Base-by-base conservation (phyloP, 208 protist genomes). In the Leishmania guyanensis region DNA sequence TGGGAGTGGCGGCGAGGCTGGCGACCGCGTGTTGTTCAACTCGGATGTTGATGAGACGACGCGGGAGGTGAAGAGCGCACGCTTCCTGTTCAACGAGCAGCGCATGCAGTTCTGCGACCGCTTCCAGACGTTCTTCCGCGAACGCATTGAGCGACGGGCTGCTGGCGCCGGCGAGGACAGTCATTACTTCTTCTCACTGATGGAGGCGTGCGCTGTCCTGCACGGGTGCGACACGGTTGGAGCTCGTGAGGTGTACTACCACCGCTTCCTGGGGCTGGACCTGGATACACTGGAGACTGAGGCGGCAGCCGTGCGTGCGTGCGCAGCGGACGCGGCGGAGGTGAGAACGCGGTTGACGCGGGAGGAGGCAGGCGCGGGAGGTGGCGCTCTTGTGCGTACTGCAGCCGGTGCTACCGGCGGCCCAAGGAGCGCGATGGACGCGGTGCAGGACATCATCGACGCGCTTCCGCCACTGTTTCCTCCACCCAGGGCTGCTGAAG, bases 151-250 rank as follows among this genome's bases (percentile, higher is more conserved):
- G 70, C 79, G 81, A 5, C 39, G 77, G 69, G 65, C 48, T 56
- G 75, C 10, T 56, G 62, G 80, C 22, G 54, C 39, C 39, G 84
- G 62, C 16, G 86, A 85, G 43, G 87, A 94, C 68, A 64, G 39
- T 10, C 91, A 95, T 66, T 79, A 86, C 68, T 90, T 94, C 79
- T 97, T 97, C 79, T 97, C 94, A 36, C 78, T 97, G 22, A 96
- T 96, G 94, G 92, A 97, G 86, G 94, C 92, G 53, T 96, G 94
- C 84, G 94, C 94, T 8, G 80, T 97, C 54, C 80, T 97, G 79
- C 88, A 95, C 83, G 94, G 94, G 22, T 97, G 94, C 77, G 89
- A 92, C 58, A 94, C 90, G 56, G 29, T 43, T 2, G 85, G 78
- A 12, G 92, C 92, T 4, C 87, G 87, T 29, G 92, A 97, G 80